phyloP scores from a whole-genome alignment of 805 yeast species.

The Yarrowia sp. region DNA sequence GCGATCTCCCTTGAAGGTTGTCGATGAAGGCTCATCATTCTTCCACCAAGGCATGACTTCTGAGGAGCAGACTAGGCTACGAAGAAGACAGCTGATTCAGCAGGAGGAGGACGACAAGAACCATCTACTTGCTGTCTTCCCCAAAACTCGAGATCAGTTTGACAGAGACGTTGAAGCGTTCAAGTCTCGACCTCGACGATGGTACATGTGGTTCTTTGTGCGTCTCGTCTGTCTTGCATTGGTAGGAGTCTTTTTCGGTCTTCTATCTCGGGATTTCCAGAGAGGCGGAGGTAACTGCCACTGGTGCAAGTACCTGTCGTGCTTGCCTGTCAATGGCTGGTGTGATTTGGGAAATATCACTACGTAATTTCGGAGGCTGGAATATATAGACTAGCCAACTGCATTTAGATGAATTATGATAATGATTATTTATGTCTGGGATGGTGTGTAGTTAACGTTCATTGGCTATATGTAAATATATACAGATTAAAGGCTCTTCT shows the following conservation, averaged over 20 bases:
- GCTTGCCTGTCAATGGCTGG: conserved; percentile 71
- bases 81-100: conserved; percentile 6
- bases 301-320: conserved; percentile 74
- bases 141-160: conserved; percentile 15
- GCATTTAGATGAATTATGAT: conserved; percentile 19
- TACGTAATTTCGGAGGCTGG: conserved; percentile 17
- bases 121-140: conserved; percentile 23
- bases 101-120: conserved; percentile 32
- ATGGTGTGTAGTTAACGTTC: no score
- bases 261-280: conserved; percentile 49
- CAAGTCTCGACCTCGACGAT: conserved; percentile 36
- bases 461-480: background rate
- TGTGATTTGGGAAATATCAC: conserved; percentile 51
- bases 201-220: conserved; percentile 53
- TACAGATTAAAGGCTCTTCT: background rate
- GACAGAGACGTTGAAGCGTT: conserved; percentile 28
- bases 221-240: conserved; percentile 49
- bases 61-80: conserved; percentile 12
- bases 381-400: background rate
- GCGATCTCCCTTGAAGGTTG: conserved; percentile 50
- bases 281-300: conserved; percentile 53
- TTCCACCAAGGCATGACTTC: background rate
- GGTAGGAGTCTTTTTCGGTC: conserved; percentile 50
- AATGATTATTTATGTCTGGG: background rate
- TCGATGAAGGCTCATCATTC: conserved; percentile 24